Evolutionary conservation across 306 rosid species (phyloP).

Genomic region (Canavalia gladiata): DNA sequence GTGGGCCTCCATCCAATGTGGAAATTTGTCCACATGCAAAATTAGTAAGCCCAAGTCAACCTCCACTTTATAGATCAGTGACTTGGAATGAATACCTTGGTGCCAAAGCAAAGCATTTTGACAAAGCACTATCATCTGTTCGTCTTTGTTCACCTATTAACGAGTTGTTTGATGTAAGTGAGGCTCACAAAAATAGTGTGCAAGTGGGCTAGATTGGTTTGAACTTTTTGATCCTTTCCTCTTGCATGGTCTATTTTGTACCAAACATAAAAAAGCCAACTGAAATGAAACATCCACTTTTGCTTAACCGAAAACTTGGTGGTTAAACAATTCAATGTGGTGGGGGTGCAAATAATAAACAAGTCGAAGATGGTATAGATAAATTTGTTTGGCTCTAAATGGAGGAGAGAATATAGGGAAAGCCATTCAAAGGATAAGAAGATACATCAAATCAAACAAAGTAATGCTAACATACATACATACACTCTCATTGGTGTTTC

Average conservation of each 20-base stretch:
- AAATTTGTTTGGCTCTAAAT: conserved; percentile 50
- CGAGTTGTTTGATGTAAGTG: conserved; percentile 65
- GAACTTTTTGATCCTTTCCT: conserved; percentile 14
- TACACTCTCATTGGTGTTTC: conserved; percentile 41
- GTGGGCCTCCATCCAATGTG: conserved; percentile 68
- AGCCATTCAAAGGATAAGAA: conserved; percentile 54
- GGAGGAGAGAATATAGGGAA: conserved; percentile 21
- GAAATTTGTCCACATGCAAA: conserved; percentile 73
- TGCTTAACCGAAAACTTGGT: conserved; percentile 10
- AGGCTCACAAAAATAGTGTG: conserved; percentile 48
- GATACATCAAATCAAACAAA: conserved; percentile 48
- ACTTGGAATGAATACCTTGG: conserved; percentile 94
- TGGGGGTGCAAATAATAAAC: conserved; percentile 19
- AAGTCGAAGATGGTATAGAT: conserved; percentile 15
- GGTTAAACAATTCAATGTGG: conserved; percentile 32
- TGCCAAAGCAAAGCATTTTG: conserved; percentile 80
- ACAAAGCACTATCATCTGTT: conserved; percentile 77
- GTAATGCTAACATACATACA: conserved; percentile 45
- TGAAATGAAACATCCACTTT: conserved; percentile 22
- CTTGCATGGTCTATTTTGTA: conserved; percentile 55
- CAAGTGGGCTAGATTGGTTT: conserved; percentile 61
- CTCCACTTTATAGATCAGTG: conserved; percentile 75
- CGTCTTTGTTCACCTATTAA: conserved; percentile 58
- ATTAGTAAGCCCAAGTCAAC: conserved; percentile 69
- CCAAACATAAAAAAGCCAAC: conserved; percentile 33